Evolutionary conservation across 345 rosid genomes (phyloP).

Genomic region (Crucihimalaya himalaica): DNA sequence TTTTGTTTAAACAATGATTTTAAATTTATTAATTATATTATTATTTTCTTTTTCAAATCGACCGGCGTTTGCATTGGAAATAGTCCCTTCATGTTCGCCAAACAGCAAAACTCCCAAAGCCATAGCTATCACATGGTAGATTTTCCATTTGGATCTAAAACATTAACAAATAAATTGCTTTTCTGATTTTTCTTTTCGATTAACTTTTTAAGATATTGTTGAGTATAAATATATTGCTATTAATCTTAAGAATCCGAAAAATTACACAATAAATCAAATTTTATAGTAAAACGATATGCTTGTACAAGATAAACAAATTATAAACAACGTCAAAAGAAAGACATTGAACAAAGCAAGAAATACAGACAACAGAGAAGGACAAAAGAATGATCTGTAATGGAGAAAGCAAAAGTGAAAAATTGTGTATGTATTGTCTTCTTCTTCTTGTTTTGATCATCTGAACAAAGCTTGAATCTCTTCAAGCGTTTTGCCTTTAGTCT

Average conservation of each 20-base stretch:
- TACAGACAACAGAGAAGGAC: conserved; percentile 15
- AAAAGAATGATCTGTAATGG: conserved; percentile 34
- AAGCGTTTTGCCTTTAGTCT: conserved; percentile 84
- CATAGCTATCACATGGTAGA: conserved; percentile 17
- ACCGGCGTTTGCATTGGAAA: conserved; percentile 29
- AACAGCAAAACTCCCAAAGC: conserved; percentile 22
- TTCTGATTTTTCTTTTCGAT: background rate
- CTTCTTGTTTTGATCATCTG: conserved; percentile 55
- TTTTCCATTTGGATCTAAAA: conserved; percentile 5
- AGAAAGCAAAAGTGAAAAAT: conserved; percentile 6
- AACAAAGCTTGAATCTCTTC: conserved; percentile 95
- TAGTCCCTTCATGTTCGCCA: conserved; percentile 6
- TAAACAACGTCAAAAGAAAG: conserved; percentile 13
- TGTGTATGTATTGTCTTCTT: background rate
- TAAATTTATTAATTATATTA: background rate
- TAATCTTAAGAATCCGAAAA: conserved; percentile 6
- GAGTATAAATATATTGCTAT: conserved; percentile 14
- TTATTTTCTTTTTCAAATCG: conserved; percentile 1
- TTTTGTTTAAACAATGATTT: background rate
- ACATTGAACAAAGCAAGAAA: conserved; percentile 21
- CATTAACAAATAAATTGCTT: background rate
- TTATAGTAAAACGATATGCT: conserved; percentile 23
- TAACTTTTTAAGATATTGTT: background rate
- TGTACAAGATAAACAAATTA: conserved; percentile 28
- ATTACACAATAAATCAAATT: background rate